These are phyloP conservation scores for Pseudogymnoascus sp. DNA, from an alignment of 2,329 filamentous ascomycete species.

Conservation along the genomic window DNA sequence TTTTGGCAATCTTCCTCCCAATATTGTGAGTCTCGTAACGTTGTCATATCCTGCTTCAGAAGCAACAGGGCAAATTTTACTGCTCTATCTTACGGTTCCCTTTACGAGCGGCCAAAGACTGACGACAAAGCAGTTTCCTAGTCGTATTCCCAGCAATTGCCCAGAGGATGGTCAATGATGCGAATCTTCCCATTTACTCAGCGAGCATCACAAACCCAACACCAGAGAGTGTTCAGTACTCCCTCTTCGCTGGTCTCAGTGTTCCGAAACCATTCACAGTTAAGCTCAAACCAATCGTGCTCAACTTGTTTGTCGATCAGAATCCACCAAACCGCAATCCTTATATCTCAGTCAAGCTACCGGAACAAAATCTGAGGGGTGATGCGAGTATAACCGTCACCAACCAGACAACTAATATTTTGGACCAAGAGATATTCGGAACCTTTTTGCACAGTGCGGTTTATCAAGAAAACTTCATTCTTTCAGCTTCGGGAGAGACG, in stretches of 20 bases:
- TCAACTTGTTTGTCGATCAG: constrained; percentile 30
- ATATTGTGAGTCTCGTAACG: not conserved
- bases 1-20: constrained; percentile 33
- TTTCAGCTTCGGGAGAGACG: not conserved
- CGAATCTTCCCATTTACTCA: constrained; percentile 30
- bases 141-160: constrained; percentile 34
- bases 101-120: not conserved
- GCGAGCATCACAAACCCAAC: constrained; percentile 30
- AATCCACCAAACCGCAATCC: constrained; percentile 24
- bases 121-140: constrained; percentile 28
- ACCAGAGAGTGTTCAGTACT: constrained; percentile 28
- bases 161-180: constrained; percentile 32
- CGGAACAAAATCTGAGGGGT: constrained; percentile 14
- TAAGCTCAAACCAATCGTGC: constrained; percentile 29
- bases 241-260: constrained; percentile 30
- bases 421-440: not conserved
- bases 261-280: constrained; percentile 31
- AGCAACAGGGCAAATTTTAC: not conserved
- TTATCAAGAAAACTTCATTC: not conserved
- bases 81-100: not conserved
- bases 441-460: constrained; percentile 4
- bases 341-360: constrained; percentile 22
- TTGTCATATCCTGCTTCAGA: not conserved
- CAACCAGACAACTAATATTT: not conserved
- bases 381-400: not conserved